Evolutionary conservation across 1,284 basidiomycete species (phyloP).

Genomic region (Trichosporon inkin): DNA sequence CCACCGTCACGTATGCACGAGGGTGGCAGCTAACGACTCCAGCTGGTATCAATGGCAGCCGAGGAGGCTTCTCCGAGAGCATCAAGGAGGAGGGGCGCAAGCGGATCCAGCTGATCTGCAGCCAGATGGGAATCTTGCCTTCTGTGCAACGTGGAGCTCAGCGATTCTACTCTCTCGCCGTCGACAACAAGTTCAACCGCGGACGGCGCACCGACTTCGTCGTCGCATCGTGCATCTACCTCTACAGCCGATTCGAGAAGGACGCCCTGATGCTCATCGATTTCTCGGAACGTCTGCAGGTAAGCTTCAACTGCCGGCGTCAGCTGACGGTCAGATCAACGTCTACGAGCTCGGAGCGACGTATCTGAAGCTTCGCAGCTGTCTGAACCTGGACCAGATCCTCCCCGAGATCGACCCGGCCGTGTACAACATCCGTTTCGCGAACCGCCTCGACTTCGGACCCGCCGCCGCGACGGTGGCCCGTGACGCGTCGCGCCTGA

Average conservation of each 20-base stretch:
- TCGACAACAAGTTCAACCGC: conserved; percentile 90
- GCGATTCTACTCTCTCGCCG: conserved; percentile 86
- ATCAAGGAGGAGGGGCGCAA: conserved; percentile 56
- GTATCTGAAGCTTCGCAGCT: conserved; percentile 88
- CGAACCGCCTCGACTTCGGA: conserved; percentile 93
- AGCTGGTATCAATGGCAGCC: conserved; percentile 34
- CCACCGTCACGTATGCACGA: background rate
- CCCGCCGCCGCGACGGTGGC: conserved; percentile 89
- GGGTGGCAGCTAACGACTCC: background rate
- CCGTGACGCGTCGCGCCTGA: conserved; percentile 87
- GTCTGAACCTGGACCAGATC: conserved; percentile 75
- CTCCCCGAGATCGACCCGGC: conserved; percentile 74
- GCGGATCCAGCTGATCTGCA: conserved; percentile 76
- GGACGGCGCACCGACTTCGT: conserved; percentile 90
- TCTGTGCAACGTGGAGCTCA: conserved; percentile 75
- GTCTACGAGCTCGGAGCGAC: conserved; percentile 96
- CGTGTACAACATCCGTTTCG: conserved; percentile 94
- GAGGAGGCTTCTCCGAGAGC: conserved; percentile 32
- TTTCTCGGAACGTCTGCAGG: conserved; percentile 87
- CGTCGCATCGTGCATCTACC: conserved; percentile 90
- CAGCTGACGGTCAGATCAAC: conserved; percentile 66
- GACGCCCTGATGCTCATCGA: conserved; percentile 94
- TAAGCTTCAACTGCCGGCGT: conserved; percentile 43
- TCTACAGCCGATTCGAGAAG: conserved; percentile 87
- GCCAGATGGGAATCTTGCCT: conserved; percentile 71